phyloP scores from a whole-genome alignment of 768 basidiomycete genomes.

The Kwoniella newhampshirensis region DNA sequence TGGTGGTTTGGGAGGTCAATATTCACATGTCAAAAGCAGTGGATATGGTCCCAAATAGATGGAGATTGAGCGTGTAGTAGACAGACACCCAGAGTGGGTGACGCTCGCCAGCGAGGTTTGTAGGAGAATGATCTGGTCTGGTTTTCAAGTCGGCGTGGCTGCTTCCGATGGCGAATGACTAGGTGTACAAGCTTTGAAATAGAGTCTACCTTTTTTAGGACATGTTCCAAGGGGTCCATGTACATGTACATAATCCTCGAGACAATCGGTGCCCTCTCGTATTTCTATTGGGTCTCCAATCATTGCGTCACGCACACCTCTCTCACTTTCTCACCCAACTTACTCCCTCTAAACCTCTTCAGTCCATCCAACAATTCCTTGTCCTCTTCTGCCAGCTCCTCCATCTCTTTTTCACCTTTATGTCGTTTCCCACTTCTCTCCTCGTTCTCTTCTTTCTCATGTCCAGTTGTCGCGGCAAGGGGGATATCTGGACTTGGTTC shows the following conservation, averaged over 20 bases:
- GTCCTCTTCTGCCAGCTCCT: slow-evolving; percentile 32
- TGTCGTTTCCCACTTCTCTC: slow-evolving; percentile 2
- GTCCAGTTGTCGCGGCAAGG: background rate
- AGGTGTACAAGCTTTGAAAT: no score
- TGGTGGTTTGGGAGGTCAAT: slow-evolving; percentile 32
- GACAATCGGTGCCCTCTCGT: no score
- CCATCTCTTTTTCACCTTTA: slow-evolving; percentile 1
- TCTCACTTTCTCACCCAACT: slow-evolving; percentile 35
- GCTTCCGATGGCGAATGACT: no score
- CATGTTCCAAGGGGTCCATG: no score
- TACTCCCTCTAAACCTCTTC: slow-evolving; percentile 38
- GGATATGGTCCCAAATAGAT: slow-evolving; percentile 42
- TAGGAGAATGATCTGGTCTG: no score
- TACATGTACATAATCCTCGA: no score
- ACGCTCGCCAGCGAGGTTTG: no score
- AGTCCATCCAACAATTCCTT: slow-evolving; percentile 39
- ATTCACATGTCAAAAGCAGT: slow-evolving; percentile 45
- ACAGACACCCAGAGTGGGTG: no score
- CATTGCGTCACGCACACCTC: slow-evolving; percentile 43
- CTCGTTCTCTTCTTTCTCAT: background rate
- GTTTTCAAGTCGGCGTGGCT: no score
- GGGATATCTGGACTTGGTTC: background rate
- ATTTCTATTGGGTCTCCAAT: no score
- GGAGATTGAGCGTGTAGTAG: no score
- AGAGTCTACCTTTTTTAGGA: no score